Percentiles rank a stretch among this genome's conserved stretches.
Conservation (phyloP, 164 flowering plant species). For the Vitis vinifera region DNA sequence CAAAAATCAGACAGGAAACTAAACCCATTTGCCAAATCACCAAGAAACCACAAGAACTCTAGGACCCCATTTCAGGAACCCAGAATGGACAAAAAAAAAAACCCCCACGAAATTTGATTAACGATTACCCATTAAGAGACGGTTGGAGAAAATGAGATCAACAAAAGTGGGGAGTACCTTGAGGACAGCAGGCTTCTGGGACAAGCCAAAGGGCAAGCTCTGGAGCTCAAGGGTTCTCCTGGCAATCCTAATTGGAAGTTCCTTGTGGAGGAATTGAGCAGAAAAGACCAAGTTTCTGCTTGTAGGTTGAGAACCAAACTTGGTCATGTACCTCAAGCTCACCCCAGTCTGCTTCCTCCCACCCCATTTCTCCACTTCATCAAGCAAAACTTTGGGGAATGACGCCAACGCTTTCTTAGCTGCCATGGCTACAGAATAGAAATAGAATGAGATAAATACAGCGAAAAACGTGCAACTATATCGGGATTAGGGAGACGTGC, state of each 20-base stretch:
- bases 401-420: constrained; percentile 49
- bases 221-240: constrained; percentile 78
- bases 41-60: no score
- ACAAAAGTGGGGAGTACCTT: constrained; percentile 38
- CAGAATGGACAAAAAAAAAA: no score
- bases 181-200: constrained; percentile 72
- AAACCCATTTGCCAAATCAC: no score
- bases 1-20: no score
- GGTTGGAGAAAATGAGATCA: not conserved
- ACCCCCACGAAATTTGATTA: no score
- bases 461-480: no score
- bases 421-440: constrained; percentile 46
- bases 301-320: constrained; percentile 75
- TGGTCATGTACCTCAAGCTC: constrained; percentile 85
- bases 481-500: no score
- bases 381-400: constrained; percentile 57
- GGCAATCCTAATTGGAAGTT: constrained; percentile 85
- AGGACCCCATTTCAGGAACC: no score
- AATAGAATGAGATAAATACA: no score
- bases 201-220: constrained; percentile 73
- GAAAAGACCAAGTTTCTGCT: constrained; percentile 62
- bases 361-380: constrained; percentile 80
- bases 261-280: constrained; percentile 92
- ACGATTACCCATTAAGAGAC: not conserved
- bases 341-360: constrained; percentile 87